Percentiles rank a stretch among this genome's conserved stretches.
These are phyloP conservation scores for Stemphylium vesicarium DNA, from an alignment of 2,329 filamentous ascomycete species.

Conservation along the genomic window DNA sequence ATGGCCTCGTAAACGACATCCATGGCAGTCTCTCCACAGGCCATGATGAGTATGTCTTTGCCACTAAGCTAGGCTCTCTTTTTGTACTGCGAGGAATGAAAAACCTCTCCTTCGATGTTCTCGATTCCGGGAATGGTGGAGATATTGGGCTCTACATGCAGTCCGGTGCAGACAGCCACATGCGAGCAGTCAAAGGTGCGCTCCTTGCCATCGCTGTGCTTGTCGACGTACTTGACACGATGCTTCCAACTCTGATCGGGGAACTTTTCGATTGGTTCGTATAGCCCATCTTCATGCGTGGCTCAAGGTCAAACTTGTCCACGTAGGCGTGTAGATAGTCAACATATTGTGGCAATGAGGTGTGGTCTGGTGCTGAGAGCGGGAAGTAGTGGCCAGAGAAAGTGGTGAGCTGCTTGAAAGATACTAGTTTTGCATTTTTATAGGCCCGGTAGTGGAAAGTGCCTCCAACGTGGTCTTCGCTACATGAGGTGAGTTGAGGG, in stretches of 20 bases:
- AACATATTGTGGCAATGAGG: constrained; percentile 42
- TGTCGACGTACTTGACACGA: constrained; percentile 34
- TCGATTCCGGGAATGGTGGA: constrained; percentile 39
- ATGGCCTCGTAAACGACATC: constrained; percentile 44
- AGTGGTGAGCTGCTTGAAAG: constrained; percentile 58
- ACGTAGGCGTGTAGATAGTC: constrained; percentile 39
- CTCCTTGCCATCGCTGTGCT: constrained; percentile 18
- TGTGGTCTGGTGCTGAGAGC: constrained; percentile 47
- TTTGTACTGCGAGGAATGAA: constrained; percentile 42
- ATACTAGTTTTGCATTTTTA: constrained; percentile 59
- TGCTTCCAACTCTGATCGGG: constrained; percentile 33
- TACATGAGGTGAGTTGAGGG: constrained; percentile 13
- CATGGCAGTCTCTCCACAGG: constrained; percentile 45
- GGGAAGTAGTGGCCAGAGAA: constrained; percentile 59
- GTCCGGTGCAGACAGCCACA: constrained; percentile 39
- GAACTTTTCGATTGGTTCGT: constrained; percentile 26
- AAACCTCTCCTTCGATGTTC: constrained; percentile 32
- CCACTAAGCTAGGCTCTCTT: constrained; percentile 33
- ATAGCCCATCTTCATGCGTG: constrained; percentile 34
- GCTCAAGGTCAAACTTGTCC: constrained; percentile 31
- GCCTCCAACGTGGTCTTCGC: constrained; percentile 53
- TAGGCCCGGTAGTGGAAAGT: constrained; percentile 58
- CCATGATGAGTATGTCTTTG: constrained; percentile 37
- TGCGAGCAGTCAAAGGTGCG: constrained; percentile 37
- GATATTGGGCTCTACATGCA: constrained; percentile 42